phyloP scores from a whole-genome alignment of 352 stramenopile species.

The Peronospora belbahrii region DNA sequence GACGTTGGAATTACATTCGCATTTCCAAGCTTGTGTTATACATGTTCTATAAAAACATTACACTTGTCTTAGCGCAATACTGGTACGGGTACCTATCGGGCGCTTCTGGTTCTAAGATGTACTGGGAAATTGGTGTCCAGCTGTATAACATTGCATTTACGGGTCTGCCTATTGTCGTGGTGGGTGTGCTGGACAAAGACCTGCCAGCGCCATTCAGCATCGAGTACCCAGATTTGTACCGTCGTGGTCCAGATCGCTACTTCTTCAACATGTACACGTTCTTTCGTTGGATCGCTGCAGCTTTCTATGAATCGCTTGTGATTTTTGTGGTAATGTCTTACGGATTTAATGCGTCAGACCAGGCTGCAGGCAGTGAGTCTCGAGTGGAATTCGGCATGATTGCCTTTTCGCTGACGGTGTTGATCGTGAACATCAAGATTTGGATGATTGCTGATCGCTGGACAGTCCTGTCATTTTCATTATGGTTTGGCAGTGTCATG shows the following conservation, averaged over 20 bases:
- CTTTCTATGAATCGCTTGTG: slow-evolving; percentile 70
- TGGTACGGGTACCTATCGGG: slow-evolving; percentile 90
- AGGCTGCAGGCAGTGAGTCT: slow-evolving; percentile 49
- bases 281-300: slow-evolving; percentile 66
- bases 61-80: slow-evolving; percentile 85
- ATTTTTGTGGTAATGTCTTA: slow-evolving; percentile 79
- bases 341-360: slow-evolving; percentile 63
- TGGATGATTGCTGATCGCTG: slow-evolving; percentile 76
- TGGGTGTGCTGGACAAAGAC: slow-evolving; percentile 81
- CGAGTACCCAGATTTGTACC: slow-evolving; percentile 74
- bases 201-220: slow-evolving; percentile 64
- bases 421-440: slow-evolving; percentile 93
- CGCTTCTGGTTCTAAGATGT: slow-evolving; percentile 85
- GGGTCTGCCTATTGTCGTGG: slow-evolving; percentile 85
- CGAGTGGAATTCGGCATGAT: slow-evolving; percentile 80
- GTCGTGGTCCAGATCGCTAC: slow-evolving; percentile 47
- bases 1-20: slow-evolving; percentile 87
- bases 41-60: slow-evolving; percentile 94
- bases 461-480: slow-evolving; percentile 49
- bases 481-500: slow-evolving; percentile 58
- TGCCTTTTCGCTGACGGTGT: slow-evolving; percentile 88
- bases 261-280: slow-evolving; percentile 82
- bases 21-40: slow-evolving; percentile 88
- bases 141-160: slow-evolving; percentile 94
- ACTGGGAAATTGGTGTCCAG: slow-evolving; percentile 80